Evolutionary conservation across 148 eudicot species (phyloP).

Genomic region (Nepenthes mirabilis): DNA sequence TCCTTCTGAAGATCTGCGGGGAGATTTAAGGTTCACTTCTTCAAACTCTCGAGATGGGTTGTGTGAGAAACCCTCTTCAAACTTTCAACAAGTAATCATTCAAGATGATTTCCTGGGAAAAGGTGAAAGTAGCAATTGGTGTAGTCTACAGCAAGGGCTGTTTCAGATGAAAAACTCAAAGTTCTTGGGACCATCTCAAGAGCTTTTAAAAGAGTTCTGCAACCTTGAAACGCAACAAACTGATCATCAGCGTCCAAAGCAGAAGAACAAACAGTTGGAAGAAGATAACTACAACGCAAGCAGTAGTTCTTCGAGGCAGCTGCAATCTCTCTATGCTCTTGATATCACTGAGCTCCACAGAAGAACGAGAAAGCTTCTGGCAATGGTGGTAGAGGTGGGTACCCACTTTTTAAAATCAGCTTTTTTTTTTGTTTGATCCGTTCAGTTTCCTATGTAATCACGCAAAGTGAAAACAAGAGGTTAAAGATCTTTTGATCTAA

Average conservation of each 20-base stretch:
- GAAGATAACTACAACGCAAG: constrained; percentile 16
- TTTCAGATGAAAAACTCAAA: constrained; percentile 29
- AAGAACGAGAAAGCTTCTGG: constrained; percentile 62
- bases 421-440: background rate
- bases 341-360: constrained; percentile 66
- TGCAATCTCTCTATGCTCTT: constrained; percentile 38
- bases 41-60: constrained; percentile 17
- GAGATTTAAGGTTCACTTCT: constrained; percentile 21
- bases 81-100: constrained; percentile 14
- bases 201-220: constrained; percentile 80
- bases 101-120: too few species aligned
- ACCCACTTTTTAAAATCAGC: background rate
- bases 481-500: background rate
- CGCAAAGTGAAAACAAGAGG: background rate
- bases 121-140: too few species aligned
- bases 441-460: background rate
- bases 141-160: too few species aligned
- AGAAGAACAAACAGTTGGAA: constrained; percentile 12
- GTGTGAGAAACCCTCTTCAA: constrained; percentile 14
- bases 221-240: constrained; percentile 40
- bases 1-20: constrained; percentile 6
- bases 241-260: background rate
- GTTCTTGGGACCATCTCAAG: constrained; percentile 69
- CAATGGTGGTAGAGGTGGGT: constrained; percentile 85
- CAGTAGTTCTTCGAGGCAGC: constrained; percentile 16